A percentile compares a stretch with the other conserved stretches of the same genome.
Conservation (phyloP, 2,329 filamentous ascomycete species). For the Grosmannia penicillata region DNA sequence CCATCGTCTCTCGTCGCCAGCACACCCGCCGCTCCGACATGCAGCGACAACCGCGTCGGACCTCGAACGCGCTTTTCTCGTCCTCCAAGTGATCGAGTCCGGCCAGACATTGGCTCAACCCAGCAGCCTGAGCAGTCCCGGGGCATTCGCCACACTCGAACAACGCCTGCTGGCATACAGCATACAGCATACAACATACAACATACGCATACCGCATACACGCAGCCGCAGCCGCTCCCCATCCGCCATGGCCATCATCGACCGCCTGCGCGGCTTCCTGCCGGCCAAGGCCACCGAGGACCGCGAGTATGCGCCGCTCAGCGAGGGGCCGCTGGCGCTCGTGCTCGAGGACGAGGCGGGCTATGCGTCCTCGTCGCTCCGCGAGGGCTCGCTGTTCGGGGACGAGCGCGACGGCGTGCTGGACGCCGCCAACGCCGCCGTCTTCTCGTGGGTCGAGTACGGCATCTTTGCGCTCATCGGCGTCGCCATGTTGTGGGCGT, state of each 20-base stretch:
- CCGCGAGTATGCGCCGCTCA: slow-evolving; percentile 20
- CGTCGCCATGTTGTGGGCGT: slow-evolving; percentile 93
- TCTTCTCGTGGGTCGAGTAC: slow-evolving; percentile 81
- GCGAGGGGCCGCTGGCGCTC: slow-evolving; percentile 13
- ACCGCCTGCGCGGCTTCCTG: slow-evolving; percentile 24
- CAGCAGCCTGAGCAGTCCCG: too few relatives aligned
- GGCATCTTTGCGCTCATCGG: slow-evolving; percentile 72
- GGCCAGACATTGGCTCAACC: too few relatives aligned
- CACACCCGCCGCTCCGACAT: too few relatives aligned
- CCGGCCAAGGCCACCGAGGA: slow-evolving; percentile 12
- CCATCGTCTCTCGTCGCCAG: too few relatives aligned
- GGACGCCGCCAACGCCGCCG: slow-evolving; percentile 18
- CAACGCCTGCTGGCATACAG: too few relatives aligned
- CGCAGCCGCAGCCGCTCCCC: not conserved
- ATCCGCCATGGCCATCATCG: slow-evolving; percentile 15
- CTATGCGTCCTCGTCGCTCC: slow-evolving; percentile 9
- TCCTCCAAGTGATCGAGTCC: not conserved
- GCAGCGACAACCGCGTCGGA: not conserved
- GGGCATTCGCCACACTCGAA: too few relatives aligned
- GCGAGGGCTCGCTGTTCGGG: slow-evolving; percentile 14
- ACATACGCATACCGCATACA: not conserved
- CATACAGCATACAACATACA: too few relatives aligned
- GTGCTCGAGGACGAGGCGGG: slow-evolving; percentile 13
- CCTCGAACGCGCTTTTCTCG: not conserved
- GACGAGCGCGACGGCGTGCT: not conserved